Percentiles rank a stretch among this genome's conserved stretches.
Evolutionary conservation across 257 asterid species (phyloP).

Genomic region (Mitragyna speciosa): DNA sequence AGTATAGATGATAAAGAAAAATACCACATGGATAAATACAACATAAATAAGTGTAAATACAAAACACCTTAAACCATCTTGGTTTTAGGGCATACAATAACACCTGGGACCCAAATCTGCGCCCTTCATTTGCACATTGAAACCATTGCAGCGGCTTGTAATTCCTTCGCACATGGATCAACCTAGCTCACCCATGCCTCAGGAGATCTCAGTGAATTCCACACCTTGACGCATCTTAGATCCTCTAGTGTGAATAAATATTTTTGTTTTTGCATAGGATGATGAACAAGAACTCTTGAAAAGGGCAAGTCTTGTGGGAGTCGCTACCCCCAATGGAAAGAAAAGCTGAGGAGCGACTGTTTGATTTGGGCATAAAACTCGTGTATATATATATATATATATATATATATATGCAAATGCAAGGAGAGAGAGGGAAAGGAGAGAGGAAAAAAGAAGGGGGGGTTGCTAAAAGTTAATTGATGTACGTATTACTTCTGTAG

Average conservation of each 20-base stretch:
- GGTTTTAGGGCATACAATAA: no score
- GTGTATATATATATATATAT: no score
- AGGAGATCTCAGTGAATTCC: slow-evolving; percentile 60
- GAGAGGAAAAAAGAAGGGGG: no score
- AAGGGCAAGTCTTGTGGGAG: not conserved
- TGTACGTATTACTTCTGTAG: slow-evolving; percentile 6
- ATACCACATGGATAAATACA: no score
- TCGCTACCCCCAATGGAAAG: not conserved
- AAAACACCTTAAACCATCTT: no score
- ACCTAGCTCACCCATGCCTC: slow-evolving; percentile 48
- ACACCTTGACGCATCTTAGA: slow-evolving; percentile 42
- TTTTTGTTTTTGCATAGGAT: not conserved
- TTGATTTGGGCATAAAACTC: not conserved
- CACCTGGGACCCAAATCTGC: slow-evolving; percentile 86
- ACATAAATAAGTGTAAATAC: no score
- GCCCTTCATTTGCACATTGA: slow-evolving; percentile 87
- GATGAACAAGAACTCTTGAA: not conserved
- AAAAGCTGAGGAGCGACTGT: slow-evolving; percentile 3
- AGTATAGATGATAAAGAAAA: no score
- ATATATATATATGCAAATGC: not conserved
- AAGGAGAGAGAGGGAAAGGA: not conserved
- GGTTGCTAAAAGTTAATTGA: not conserved
- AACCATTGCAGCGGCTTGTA: slow-evolving; percentile 84
- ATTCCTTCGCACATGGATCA: slow-evolving; percentile 61
- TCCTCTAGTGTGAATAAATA: slow-evolving; percentile 11